Conservation (phyloP, 2,329 filamentous ascomycete species). For the Colletotrichum sp. region DNA sequence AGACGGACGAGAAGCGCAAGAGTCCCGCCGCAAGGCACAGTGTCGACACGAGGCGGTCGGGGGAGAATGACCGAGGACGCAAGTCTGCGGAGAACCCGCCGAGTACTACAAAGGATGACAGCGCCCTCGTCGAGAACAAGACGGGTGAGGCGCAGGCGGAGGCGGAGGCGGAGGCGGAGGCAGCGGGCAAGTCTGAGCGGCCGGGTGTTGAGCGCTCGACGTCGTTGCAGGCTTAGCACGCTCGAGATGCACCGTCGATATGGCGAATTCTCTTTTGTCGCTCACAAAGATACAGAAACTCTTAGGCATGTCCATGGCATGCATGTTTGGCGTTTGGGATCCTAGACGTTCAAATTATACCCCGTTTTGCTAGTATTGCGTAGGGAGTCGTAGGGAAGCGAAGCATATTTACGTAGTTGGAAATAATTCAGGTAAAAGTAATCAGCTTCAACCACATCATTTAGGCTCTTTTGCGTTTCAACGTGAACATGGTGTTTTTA, state of each 20-base stretch:
- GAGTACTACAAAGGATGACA: background rate
- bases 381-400: background rate
- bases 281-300: background rate
- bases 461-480: background rate
- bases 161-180: background rate
- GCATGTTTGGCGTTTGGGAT: constrained; percentile 1
- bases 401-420: background rate
- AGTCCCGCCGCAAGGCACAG: constrained; percentile 7
- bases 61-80: background rate
- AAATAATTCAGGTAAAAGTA: background rate
- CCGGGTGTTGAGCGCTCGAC: constrained; percentile 5
- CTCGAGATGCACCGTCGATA: background rate
- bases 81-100: background rate
- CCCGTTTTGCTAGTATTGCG: background rate
- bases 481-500: background rate
- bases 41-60: constrained; percentile 1
- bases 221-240: constrained; percentile 5
- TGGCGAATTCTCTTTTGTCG: background rate
- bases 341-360: constrained; percentile 7
- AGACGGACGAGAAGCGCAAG: constrained; percentile 22
- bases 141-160: background rate
- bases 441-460: background rate
- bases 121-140: constrained; percentile 1
- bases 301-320: background rate
- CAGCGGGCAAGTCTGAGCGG: background rate